Conservation (phyloP, 495 filamentous ascomycete genomes). For the Penicillium antarcticum region DNA sequence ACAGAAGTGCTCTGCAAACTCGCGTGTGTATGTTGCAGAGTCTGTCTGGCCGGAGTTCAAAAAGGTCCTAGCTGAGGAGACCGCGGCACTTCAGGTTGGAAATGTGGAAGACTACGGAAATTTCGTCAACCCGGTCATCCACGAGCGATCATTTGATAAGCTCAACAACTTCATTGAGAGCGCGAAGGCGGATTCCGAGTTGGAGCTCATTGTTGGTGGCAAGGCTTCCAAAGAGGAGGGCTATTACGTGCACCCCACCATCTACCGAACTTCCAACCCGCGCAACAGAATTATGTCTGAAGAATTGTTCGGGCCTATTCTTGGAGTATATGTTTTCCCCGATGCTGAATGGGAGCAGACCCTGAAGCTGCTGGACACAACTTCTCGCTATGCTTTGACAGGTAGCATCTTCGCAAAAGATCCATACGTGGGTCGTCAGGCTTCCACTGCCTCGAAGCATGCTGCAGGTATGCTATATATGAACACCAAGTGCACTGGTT, state of each 20-base stretch:
- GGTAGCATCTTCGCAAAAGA: slow-evolving; percentile 73
- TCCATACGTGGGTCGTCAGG: slow-evolving; percentile 58
- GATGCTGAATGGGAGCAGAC: slow-evolving; percentile 54
- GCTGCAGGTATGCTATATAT: slow-evolving; percentile 82
- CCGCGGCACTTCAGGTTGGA: slow-evolving; percentile 43
- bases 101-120: slow-evolving; percentile 54
- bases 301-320: slow-evolving; percentile 76
- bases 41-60: slow-evolving; percentile 62
- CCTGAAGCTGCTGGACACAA: slow-evolving; percentile 55
- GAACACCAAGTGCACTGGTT: slow-evolving; percentile 77
- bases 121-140: slow-evolving; percentile 76
- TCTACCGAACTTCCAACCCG: slow-evolving; percentile 61
- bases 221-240: slow-evolving; percentile 61
- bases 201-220: slow-evolving; percentile 66
- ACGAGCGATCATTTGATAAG: slow-evolving; percentile 65
- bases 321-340: slow-evolving; percentile 67
- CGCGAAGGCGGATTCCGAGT: slow-evolving; percentile 57
- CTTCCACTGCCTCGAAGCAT: slow-evolving; percentile 66
- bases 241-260: slow-evolving; percentile 68
- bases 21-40: slow-evolving; percentile 67
- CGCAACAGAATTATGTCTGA: slow-evolving; percentile 60
- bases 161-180: slow-evolving; percentile 59
- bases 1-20: slow-evolving; percentile 83
- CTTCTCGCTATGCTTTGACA: slow-evolving; percentile 67
- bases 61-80: slow-evolving; percentile 43